These are phyloP conservation scores for Aspergillus coremiiformis DNA, from an alignment of 495 filamentous ascomycete species.

Conservation along the genomic window DNA sequence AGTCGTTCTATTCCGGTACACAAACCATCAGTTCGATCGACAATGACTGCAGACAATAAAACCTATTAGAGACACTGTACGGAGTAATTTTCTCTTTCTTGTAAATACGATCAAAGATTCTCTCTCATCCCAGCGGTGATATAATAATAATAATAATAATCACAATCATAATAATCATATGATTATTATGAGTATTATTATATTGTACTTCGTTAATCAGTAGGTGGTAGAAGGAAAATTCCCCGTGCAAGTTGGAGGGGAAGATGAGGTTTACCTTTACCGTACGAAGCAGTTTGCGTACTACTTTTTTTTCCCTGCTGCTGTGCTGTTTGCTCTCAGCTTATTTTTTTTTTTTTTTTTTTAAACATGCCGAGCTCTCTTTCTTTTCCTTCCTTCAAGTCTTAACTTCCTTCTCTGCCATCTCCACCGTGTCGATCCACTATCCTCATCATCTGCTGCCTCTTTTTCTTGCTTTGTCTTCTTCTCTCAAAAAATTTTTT, in stretches of 20 bases:
- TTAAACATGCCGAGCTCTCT: not conserved
- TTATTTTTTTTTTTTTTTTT: not conserved
- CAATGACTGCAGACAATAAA: not conserved
- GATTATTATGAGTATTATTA: too few relatives aligned
- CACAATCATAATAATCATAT: too few relatives aligned
- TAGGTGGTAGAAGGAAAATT: not conserved
- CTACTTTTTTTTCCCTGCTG: not conserved
- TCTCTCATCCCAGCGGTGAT: too few relatives aligned
- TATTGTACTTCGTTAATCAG: too few relatives aligned
- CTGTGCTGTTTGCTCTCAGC: not conserved
- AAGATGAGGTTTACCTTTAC: not conserved
- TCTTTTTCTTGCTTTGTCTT: constrained; percentile 9
- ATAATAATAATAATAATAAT: too few relatives aligned
- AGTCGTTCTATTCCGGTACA: not conserved
- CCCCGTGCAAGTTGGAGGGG: not conserved
- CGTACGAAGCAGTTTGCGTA: not conserved
- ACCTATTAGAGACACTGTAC: not conserved
- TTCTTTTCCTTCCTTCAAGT: not conserved
- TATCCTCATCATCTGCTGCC: constrained; percentile 1
- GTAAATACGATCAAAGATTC: too few relatives aligned
- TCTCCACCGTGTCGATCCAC: constrained; percentile 10
- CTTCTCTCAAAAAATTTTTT: not conserved
- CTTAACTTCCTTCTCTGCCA: not conserved
- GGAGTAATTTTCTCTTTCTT: not conserved
- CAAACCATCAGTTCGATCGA: not conserved